Conservation (phyloP, 129 eudicot genomes). For the Chrysanthemum lavandulifolium region DNA sequence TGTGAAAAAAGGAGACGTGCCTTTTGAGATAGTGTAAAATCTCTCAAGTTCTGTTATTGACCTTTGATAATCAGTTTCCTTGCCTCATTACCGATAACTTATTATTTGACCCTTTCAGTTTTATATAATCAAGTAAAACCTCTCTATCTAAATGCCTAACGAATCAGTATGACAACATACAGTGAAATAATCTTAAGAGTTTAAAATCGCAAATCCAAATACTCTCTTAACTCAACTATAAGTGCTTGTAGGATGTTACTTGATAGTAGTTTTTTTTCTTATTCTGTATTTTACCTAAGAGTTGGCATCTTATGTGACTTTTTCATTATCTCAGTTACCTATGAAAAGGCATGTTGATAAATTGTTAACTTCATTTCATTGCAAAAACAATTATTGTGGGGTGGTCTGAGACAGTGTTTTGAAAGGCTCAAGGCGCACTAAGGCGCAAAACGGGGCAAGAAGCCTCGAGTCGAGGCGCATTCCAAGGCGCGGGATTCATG, state of each 20-base stretch:
- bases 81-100: neutral
- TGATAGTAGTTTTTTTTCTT: neutral
- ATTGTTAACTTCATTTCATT: constrained; percentile 4
- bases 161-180: neutral
- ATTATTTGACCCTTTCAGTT: neutral
- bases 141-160: neutral
- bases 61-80: neutral
- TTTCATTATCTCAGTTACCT: neutral
- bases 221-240: neutral
- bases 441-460: too few relatives aligned
- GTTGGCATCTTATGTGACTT: neutral
- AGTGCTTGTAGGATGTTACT: neutral
- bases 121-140: neutral
- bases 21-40: neutral
- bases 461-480: too few relatives aligned
- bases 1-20: neutral
- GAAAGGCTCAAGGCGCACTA: too few relatives aligned
- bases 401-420: too few relatives aligned
- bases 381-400: neutral
- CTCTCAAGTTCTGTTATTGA: neutral
- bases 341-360: neutral
- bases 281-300: neutral
- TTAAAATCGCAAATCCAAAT: neutral
- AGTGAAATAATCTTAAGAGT: neutral
- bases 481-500: too few relatives aligned